These are phyloP conservation scores for Colletotrichum lentis DNA, from an alignment of 2,329 filamentous ascomycete genomes.

Conservation along the genomic window DNA sequence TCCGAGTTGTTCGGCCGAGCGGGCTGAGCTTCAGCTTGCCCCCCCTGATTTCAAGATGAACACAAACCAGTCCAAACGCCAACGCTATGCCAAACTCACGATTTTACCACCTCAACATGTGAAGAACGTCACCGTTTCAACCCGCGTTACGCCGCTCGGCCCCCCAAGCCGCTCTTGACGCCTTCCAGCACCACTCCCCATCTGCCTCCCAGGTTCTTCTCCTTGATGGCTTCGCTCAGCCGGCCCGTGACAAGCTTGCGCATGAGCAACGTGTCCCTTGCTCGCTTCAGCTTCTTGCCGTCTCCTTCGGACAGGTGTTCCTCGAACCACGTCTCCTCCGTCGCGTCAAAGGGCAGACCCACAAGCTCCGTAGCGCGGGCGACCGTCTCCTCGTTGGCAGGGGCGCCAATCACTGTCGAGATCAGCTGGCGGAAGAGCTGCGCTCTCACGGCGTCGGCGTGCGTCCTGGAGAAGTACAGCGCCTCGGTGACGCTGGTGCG, in stretches of 20 bases:
- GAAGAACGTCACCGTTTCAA: too few species aligned
- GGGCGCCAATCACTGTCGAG: slow-evolving; percentile 60
- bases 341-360: slow-evolving; percentile 72
- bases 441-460: slow-evolving; percentile 68
- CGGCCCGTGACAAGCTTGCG: slow-evolving; percentile 74
- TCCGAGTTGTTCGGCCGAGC: too few species aligned
- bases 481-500: slow-evolving; percentile 74
- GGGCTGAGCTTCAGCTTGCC: neutral
- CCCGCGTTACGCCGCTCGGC: slow-evolving; percentile 22
- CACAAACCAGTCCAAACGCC: slow-evolving; percentile 28
- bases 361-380: slow-evolving; percentile 73
- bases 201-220: slow-evolving; percentile 54
- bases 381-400: slow-evolving; percentile 53
- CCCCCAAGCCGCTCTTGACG: slow-evolving; percentile 55
- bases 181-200: slow-evolving; percentile 62
- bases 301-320: slow-evolving; percentile 71
- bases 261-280: slow-evolving; percentile 78
- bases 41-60: neutral
- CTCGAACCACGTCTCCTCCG: slow-evolving; percentile 79
- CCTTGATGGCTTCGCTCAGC: slow-evolving; percentile 57
- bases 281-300: slow-evolving; percentile 69
- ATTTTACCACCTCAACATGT: neutral
- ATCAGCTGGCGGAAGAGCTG: slow-evolving; percentile 74
- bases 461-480: slow-evolving; percentile 74
- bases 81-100: slow-evolving; percentile 33